These are phyloP conservation scores for Emydomyces testavorans DNA, from an alignment of 2,329 filamentous ascomycete species.

Conservation along the genomic window DNA sequence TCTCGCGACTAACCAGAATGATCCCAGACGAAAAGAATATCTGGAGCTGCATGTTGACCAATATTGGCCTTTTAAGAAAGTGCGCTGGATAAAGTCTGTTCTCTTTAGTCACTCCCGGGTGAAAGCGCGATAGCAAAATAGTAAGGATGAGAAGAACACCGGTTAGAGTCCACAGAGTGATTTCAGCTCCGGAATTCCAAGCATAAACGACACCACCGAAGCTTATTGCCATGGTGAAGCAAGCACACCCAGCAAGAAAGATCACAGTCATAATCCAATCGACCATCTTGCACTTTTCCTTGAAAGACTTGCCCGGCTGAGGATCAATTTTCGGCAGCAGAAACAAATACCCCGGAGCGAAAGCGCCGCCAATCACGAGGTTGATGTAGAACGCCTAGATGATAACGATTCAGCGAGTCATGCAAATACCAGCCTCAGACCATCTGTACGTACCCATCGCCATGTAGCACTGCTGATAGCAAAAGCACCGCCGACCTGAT, in stretches of 20 bases:
- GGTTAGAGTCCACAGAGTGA: constrained; percentile 40
- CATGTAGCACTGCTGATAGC: constrained; percentile 22
- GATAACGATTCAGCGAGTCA: constrained; percentile 10
- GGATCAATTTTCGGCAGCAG: constrained; percentile 26
- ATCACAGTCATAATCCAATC: constrained; percentile 39
- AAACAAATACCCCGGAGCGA: constrained; percentile 35
- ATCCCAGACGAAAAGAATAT: constrained; percentile 22
- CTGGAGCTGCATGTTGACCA: neutral
- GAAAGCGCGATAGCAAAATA: constrained; percentile 33
- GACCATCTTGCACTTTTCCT: constrained; percentile 24
- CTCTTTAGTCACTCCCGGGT: constrained; percentile 34
- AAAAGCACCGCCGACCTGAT: constrained; percentile 26
- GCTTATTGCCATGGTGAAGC: constrained; percentile 38
- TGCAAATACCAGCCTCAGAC: neutral
- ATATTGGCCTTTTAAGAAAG: constrained; percentile 28
- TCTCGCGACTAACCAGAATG: constrained; percentile 11
- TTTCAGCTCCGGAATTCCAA: constrained; percentile 38
- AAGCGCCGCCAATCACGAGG: constrained; percentile 36
- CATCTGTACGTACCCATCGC: constrained; percentile 24
- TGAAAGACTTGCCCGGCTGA: constrained; percentile 18
- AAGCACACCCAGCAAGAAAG: constrained; percentile 30
- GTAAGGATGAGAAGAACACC: constrained; percentile 38
- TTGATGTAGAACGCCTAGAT: constrained; percentile 42
- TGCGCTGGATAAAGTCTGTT: constrained; percentile 41
- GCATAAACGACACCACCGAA: constrained; percentile 41